Conservation (phyloP, 2,329 filamentous ascomycete genomes). For the Monilinia polystroma region DNA sequence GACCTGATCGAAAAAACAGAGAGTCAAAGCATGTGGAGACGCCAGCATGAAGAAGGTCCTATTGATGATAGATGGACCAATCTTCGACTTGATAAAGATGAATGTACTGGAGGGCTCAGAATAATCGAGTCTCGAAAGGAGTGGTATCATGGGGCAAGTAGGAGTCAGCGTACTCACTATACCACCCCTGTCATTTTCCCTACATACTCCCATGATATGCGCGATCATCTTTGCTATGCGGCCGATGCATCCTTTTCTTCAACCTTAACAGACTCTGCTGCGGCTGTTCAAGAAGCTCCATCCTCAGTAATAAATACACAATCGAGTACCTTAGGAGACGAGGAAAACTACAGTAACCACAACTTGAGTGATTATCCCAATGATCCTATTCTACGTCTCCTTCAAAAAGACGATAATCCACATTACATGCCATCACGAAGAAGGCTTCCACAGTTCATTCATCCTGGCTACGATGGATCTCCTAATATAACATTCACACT, state of each 20-base stretch:
- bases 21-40: constrained; percentile 58
- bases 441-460: constrained; percentile 48
- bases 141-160: constrained; percentile 57
- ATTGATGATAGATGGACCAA: constrained; percentile 74
- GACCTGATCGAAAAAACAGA: constrained; percentile 45
- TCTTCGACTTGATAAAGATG: constrained; percentile 60
- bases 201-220: constrained; percentile 20
- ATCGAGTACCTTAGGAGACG: background rate
- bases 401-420: constrained; percentile 39
- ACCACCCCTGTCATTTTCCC: constrained; percentile 52
- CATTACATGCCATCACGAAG: constrained; percentile 42
- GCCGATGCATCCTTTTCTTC: constrained; percentile 14
- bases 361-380: constrained; percentile 31
- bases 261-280: constrained; percentile 5
- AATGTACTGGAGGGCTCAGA: constrained; percentile 55
- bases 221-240: constrained; percentile 20
- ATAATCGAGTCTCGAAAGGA: constrained; percentile 70
- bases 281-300: background rate
- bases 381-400: constrained; percentile 32
- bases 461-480: constrained; percentile 49
- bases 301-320: background rate
- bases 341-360: constrained; percentile 1
- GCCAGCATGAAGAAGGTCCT: constrained; percentile 66
- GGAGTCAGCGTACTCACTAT: constrained; percentile 66
- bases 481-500: constrained; percentile 49